phyloP scores from a whole-genome alignment of 768 basidiomycete genomes.

The Scleroderma bovista region DNA sequence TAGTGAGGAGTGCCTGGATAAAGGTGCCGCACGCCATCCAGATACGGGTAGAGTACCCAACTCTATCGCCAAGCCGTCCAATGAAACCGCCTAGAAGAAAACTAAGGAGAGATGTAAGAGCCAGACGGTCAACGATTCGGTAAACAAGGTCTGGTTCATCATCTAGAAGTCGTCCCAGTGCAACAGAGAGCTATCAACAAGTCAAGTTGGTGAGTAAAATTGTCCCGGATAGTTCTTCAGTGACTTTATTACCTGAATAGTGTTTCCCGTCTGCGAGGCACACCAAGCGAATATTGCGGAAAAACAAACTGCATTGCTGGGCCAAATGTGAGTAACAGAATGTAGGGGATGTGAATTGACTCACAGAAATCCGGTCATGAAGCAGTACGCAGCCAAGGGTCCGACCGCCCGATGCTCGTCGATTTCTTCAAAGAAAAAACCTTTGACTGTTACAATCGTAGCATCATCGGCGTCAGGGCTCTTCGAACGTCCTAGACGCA shows the following conservation, averaged over 20 bases:
- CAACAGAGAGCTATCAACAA: conserved; percentile 55
- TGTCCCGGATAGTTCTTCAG: not conserved
- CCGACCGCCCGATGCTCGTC: conserved; percentile 33
- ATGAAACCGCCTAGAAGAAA: conserved; percentile 68
- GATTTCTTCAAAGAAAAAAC: conserved; percentile 19
- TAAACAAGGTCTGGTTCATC: conserved; percentile 48
- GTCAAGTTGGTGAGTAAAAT: not conserved
- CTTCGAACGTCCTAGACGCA: not conserved
- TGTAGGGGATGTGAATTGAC: conserved; percentile 17
- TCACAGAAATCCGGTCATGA: conserved; percentile 78
- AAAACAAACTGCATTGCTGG: conserved; percentile 67
- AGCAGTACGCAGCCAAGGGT: conserved; percentile 61
- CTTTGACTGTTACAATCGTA: conserved; percentile 2
- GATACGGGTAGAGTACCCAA: conserved; percentile 59
- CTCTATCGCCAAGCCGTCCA: conserved; percentile 67
- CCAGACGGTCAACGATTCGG: conserved; percentile 75
- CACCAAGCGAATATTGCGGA: conserved; percentile 81
- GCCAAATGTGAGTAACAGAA: not conserved
- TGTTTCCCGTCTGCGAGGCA: conserved; percentile 81
- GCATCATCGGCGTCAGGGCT: not conserved
- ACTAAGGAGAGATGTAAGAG: conserved; percentile 62
- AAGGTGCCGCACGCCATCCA: conserved; percentile 71
- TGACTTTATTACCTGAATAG: conserved; percentile 48
- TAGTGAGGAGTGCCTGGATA: conserved; percentile 66
- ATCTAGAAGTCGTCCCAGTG: conserved; percentile 69